These are phyloP conservation scores for Turritis glabra DNA, from an alignment of 345 rosid genomes.

Conservation along the genomic window DNA sequence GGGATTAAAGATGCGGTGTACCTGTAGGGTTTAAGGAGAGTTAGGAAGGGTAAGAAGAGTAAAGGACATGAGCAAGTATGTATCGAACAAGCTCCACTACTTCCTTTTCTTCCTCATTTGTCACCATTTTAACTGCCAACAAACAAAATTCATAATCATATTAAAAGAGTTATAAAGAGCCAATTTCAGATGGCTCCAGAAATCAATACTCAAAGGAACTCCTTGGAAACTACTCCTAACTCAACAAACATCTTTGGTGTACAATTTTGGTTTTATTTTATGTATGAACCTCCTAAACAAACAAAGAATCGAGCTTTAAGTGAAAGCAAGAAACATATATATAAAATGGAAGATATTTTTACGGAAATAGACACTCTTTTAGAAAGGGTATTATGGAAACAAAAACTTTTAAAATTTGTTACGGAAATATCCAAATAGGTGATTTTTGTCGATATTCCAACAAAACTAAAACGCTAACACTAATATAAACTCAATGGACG, in stretches of 20 bases:
- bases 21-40: conserved; percentile 33
- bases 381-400: background rate
- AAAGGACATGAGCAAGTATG: conserved; percentile 67
- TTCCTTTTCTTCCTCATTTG: conserved; percentile 58
- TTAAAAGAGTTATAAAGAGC: conserved; percentile 10
- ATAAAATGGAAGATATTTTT: background rate
- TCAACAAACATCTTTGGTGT: conserved; percentile 33
- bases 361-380: background rate
- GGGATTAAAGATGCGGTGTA: conserved; percentile 24
- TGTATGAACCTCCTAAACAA: background rate
- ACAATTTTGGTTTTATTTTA: conserved; percentile 2
- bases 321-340: background rate
- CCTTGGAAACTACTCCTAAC: conserved; percentile 29
- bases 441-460: background rate
- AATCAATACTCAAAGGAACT: conserved; percentile 14
- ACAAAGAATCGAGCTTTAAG: conserved; percentile 9
- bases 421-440: background rate
- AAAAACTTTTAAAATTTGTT: background rate
- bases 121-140: conserved; percentile 64
- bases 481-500: background rate
- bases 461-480: background rate
- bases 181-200: conserved; percentile 1
- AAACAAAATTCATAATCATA: background rate
- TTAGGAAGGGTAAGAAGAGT: conserved; percentile 38
- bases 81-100: conserved; percentile 47